Evolutionary conservation across 108 stramenopile genomes (phyloP).

Genomic region (Mediolabrus comicus): DNA sequence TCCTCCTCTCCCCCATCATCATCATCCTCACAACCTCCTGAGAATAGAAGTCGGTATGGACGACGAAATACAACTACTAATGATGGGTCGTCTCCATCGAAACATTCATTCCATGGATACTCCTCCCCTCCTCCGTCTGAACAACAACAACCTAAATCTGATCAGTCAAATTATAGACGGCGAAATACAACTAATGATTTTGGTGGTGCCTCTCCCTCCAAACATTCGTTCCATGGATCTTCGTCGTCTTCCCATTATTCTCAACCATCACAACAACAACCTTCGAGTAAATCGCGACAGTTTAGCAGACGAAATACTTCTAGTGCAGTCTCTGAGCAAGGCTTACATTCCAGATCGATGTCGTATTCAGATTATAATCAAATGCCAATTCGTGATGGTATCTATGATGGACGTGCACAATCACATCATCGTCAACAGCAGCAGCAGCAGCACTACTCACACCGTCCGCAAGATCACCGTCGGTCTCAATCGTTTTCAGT

Average conservation of each 20-base stretch:
- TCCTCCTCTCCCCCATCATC: too few species aligned
- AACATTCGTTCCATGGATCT: background rate
- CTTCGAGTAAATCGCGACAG: background rate
- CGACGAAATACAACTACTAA: background rate
- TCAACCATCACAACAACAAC: too few species aligned
- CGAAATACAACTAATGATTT: background rate
- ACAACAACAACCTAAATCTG: too few species aligned
- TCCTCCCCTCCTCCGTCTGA: too few species aligned
- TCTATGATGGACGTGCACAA: background rate
- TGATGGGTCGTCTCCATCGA: background rate
- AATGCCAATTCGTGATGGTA: background rate
- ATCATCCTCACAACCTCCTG: too few species aligned
- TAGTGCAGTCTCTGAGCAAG: background rate
- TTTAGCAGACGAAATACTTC: background rate
- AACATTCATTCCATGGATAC: background rate
- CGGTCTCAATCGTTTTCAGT: conserved; percentile 1
- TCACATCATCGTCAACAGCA: background rate
- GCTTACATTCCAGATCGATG: background rate
- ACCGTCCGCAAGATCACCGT: background rate
- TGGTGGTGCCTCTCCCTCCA: background rate
- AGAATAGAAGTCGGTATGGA: background rate
- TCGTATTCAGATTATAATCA: background rate
- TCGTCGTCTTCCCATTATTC: background rate
- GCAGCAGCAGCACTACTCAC: background rate
- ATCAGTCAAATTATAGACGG: background rate